phyloP scores from a whole-genome alignment of 2,329 filamentous ascomycete species.

The Pseudogymnoascus sp. region DNA sequence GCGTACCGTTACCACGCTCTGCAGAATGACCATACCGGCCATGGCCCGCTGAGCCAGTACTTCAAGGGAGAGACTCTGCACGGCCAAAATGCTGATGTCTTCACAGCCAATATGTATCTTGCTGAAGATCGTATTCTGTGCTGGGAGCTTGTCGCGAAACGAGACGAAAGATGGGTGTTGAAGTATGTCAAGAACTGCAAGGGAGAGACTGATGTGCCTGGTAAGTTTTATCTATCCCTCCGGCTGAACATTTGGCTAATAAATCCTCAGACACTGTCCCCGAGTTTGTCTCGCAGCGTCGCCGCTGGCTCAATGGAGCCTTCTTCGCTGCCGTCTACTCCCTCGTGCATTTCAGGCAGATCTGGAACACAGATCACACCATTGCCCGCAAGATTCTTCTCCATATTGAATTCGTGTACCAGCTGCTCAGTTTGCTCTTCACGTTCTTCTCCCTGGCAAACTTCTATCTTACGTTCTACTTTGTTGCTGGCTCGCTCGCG shows the following conservation, averaged over 20 bases:
- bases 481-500: slow-evolving; percentile 82
- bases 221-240: slow-evolving; percentile 43
- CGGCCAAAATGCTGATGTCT: slow-evolving; percentile 91
- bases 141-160: slow-evolving; percentile 93
- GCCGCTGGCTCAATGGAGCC: slow-evolving; percentile 95
- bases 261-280: slow-evolving; percentile 66
- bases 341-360: slow-evolving; percentile 85
- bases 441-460: slow-evolving; percentile 98
- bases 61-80: slow-evolving; percentile 98
- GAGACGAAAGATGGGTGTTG: slow-evolving; percentile 89
- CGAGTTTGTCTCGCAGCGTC: slow-evolving; percentile 93
- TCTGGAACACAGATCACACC: slow-evolving; percentile 90
- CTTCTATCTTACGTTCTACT: slow-evolving; percentile 98
- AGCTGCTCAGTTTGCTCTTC: slow-evolving; percentile 85
- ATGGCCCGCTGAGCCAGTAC: slow-evolving; percentile 92
- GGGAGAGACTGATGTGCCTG: slow-evolving; percentile 95
- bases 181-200: slow-evolving; percentile 97
- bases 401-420: slow-evolving; percentile 92
- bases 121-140: slow-evolving; percentile 85
- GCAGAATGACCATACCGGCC: slow-evolving; percentile 92
- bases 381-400: slow-evolving; percentile 80
- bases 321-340: slow-evolving; percentile 99
- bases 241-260: slow-evolving; percentile 11
- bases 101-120: slow-evolving; percentile 94
- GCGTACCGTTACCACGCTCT: slow-evolving; percentile 93